Conservation (phyloP, 129 eudicot species). For the Rutidosis leptorrhynchoides region DNA sequence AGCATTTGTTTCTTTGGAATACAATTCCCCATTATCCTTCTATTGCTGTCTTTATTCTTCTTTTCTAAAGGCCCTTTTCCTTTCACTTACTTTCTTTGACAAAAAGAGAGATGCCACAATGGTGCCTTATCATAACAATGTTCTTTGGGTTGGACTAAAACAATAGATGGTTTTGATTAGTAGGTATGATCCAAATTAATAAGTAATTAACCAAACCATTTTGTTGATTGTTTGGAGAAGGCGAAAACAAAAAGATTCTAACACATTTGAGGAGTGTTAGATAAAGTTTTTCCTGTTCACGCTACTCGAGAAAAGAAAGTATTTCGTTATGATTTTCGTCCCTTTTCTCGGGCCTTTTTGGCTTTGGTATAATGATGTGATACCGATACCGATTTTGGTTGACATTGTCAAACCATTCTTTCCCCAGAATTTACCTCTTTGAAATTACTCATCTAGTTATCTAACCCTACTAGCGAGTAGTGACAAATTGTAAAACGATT, state of each 20-base stretch:
- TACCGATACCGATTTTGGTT: neutral
- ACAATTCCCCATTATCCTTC: conserved; percentile 24
- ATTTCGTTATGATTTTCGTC: too few relatives aligned
- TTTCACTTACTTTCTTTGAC: conserved; percentile 18
- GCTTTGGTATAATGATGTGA: neutral
- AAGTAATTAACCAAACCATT: neutral
- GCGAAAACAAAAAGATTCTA: too few relatives aligned
- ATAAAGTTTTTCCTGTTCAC: too few relatives aligned
- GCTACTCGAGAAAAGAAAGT: too few relatives aligned
- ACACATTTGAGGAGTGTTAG: too few relatives aligned
- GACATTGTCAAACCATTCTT: neutral
- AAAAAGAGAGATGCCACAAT: conserved; percentile 17
- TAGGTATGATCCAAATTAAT: neutral
- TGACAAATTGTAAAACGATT: too few relatives aligned
- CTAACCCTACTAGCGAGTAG: neutral
- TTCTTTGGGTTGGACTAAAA: neutral
- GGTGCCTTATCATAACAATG: conserved; percentile 5
- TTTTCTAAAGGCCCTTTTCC: conserved; percentile 14
- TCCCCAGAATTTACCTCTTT: neutral
- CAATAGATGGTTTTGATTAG: neutral
- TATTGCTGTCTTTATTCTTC: conserved; percentile 28
- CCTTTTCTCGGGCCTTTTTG: neutral
- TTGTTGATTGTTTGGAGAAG: neutral
- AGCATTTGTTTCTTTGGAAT: conserved; percentile 31
- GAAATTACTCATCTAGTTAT: neutral